These are phyloP conservation scores for Monoraphidium neglectum DNA, from an alignment of 139 green algal genomes.

Conservation along the genomic window DNA sequence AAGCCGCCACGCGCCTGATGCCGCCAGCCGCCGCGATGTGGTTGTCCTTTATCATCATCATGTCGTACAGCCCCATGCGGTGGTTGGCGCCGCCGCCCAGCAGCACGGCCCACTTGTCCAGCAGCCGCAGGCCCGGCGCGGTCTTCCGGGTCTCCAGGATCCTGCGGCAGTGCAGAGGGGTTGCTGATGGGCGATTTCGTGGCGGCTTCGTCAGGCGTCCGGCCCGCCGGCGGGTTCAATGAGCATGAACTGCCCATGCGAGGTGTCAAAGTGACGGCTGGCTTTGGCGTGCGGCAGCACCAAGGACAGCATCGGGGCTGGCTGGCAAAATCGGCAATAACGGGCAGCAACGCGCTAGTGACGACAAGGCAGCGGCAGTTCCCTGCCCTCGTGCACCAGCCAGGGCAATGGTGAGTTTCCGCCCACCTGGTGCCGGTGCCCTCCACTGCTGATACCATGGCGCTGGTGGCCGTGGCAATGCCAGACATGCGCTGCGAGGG, in stretches of 20 bases:
- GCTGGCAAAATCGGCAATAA: no score
- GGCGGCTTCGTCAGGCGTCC: no score
- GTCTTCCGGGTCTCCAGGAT: constrained; percentile 98
- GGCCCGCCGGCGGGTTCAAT: no score
- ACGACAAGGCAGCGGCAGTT: no score
- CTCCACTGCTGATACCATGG: constrained; percentile 65
- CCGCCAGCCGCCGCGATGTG: constrained; percentile 96
- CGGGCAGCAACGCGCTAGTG: no score
- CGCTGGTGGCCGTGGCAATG: constrained; percentile 85
- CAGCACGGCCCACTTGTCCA: constrained; percentile 99
- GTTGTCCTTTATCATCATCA: constrained; percentile 99
- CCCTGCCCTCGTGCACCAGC: no score
- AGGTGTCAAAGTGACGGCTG: no score
- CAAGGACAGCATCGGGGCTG: no score
- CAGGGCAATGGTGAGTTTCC: no score
- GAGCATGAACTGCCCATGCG: no score
- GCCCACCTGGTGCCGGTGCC: constrained; percentile 8
- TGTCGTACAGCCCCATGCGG: constrained; percentile 92
- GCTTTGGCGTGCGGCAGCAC: no score
- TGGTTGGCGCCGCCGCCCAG: constrained; percentile 74
- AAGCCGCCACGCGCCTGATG: constrained; percentile 43
- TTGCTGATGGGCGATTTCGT: no score
- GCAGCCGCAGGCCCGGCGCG: constrained; percentile 86
- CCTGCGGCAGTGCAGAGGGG: constrained; percentile 2
- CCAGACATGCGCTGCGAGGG: constrained; percentile 94